Base-by-base conservation (phyloP, 805 yeast species). In the Candida maltosa region DNA sequence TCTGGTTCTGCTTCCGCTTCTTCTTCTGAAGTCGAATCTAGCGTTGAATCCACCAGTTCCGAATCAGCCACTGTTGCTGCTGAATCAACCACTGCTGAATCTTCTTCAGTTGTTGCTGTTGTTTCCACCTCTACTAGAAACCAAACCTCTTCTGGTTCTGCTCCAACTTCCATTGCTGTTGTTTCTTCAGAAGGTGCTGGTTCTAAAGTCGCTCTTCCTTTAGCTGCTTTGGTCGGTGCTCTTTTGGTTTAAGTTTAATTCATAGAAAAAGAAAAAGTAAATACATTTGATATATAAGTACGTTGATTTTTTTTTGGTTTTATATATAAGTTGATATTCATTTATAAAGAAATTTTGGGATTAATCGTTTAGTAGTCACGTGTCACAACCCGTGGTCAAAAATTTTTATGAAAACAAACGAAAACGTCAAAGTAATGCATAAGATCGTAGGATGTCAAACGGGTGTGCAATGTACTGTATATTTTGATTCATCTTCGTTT, bases 141-240 rank as follows among this genome's bases (percentile, higher is more conserved):
- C 52, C n/a, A 3, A 56, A 40, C 52, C n/a, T 37, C 38, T 4
- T 56, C 63, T 21, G 50, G 48, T 16, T 51, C 48, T 10, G 32
- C 18, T 23, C 24, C 49, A 9, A 48, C 36, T 4, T 34, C 44
- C 10, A 42, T 47, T 21, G 39, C 44, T 4, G 22, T 35, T 4
- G 19, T 16, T 9, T 25, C 40, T 7, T 24, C 38, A 42, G 53
- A 39, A 45, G 55, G 45, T 59, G 46, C 54, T 26, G 56, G 36
- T 33, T 53, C 49, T 20, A 55, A 23, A 24, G 42, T 36, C 11
- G 45, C 45, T 26, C 46, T 41, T 31, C 69, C 69, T 41, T 42
- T 63, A 11, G 60, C 59, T 39, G 73, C 70, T 34, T 48, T 68
- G 16, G 53, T 60, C 24, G 74, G 65, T 49, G 69, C 60, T 44